Percentiles rank a stretch among this genome's conserved stretches.
Conservation (phyloP, 805 yeast genomes). For the Cyberlindnera euphorbiae region DNA sequence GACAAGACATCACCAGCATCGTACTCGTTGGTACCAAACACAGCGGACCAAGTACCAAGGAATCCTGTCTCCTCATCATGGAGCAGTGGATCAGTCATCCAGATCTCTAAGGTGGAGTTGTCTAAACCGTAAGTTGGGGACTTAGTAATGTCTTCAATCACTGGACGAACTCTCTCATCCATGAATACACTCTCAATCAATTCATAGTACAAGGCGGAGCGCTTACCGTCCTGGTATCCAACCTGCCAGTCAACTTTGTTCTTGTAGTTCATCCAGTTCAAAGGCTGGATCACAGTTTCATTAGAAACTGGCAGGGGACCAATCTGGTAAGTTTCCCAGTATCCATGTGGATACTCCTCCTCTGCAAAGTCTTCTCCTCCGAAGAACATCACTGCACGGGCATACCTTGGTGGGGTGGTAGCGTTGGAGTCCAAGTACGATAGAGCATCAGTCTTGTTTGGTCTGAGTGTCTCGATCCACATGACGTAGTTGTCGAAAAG, state of each 20-base stretch:
- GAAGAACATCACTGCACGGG: slow-evolving; percentile 21
- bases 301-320: slow-evolving; percentile 20
- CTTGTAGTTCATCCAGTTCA: slow-evolving; percentile 20
- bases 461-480: slow-evolving; percentile 24
- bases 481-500: slow-evolving; percentile 21
- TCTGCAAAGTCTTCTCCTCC: slow-evolving; percentile 22
- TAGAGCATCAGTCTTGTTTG: slow-evolving; percentile 27
- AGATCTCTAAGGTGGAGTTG: slow-evolving; percentile 19
- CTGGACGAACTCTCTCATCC: slow-evolving; percentile 9
- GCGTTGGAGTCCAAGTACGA: slow-evolving; percentile 20
- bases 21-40: slow-evolving; percentile 19
- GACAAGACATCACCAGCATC: slow-evolving; percentile 24
- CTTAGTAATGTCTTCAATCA: slow-evolving; percentile 16
- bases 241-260: slow-evolving; percentile 15
- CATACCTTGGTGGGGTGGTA: slow-evolving; percentile 20
- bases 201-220: slow-evolving; percentile 9
- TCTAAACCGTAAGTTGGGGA: slow-evolving; percentile 19
- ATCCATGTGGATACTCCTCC: slow-evolving; percentile 22
- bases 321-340: slow-evolving; percentile 23
- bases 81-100: slow-evolving; percentile 24
- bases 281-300: slow-evolving; percentile 10
- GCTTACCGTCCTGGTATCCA: slow-evolving; percentile 22
- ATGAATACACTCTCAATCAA: slow-evolving; percentile 11
- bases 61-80: slow-evolving; percentile 18
- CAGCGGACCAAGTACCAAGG: slow-evolving; percentile 17